Conservation (phyloP, 2,329 filamentous ascomycete genomes). For the Thielaviopsis musarum region DNA sequence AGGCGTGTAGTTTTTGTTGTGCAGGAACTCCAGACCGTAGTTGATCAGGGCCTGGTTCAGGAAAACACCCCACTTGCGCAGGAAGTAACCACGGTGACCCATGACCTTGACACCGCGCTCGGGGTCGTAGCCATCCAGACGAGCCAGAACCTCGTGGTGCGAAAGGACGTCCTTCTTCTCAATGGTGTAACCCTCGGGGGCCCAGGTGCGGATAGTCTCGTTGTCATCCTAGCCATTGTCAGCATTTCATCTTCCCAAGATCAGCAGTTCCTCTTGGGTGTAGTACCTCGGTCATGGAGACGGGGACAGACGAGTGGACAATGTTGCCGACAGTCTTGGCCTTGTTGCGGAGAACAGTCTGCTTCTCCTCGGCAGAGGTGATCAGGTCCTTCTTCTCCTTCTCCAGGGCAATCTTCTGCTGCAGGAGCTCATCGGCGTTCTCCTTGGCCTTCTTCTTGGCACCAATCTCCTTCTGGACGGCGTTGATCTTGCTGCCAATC, state of each 20-base stretch:
- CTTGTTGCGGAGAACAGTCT: slow-evolving; percentile 56
- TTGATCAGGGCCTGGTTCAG: slow-evolving; percentile 81
- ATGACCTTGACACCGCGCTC: slow-evolving; percentile 88
- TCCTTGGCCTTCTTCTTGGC: slow-evolving; percentile 91
- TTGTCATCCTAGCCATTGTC: slow-evolving; percentile 51
- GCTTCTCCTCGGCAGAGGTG: slow-evolving; percentile 59
- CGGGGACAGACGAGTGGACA: slow-evolving; percentile 73
- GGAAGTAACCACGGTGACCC: slow-evolving; percentile 84
- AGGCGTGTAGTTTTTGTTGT: slow-evolving; percentile 62
- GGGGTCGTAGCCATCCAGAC: slow-evolving; percentile 81
- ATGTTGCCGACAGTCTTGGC: slow-evolving; percentile 55
- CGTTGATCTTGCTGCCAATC: slow-evolving; percentile 72
- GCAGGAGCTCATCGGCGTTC: slow-evolving; percentile 62
- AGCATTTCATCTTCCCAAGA: background rate
- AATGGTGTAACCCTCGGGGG: slow-evolving; percentile 54
- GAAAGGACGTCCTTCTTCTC: slow-evolving; percentile 68
- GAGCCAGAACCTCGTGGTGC: slow-evolving; percentile 83
- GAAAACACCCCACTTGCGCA: slow-evolving; percentile 78
- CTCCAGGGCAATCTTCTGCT: slow-evolving; percentile 61
- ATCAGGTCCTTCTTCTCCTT: slow-evolving; percentile 69
- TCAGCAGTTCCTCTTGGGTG: background rate
- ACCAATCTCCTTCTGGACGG: slow-evolving; percentile 76
- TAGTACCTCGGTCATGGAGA: slow-evolving; percentile 61
- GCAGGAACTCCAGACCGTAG: slow-evolving; percentile 83
- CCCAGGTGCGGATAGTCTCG: slow-evolving; percentile 58